Evolutionary conservation across 768 basidiomycete genomes (phyloP).

Genomic region (Podaxis pistillaris): DNA sequence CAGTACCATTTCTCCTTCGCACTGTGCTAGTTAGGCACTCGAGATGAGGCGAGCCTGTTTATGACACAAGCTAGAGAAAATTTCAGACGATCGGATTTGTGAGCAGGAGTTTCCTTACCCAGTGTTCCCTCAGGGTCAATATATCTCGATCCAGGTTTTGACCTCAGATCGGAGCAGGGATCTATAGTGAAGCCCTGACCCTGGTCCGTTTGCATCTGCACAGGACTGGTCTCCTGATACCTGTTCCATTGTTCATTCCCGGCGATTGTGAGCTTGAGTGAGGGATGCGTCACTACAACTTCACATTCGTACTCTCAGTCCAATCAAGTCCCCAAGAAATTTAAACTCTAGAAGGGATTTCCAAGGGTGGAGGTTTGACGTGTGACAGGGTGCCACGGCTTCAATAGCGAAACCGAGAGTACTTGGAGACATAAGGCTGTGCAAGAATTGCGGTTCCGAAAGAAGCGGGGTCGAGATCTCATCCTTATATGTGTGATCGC

Average conservation of each 20-base stretch:
- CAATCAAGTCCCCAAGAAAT: not conserved
- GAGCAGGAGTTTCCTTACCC: conserved; percentile 12
- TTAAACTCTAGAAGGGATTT: not conserved
- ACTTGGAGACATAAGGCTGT: conserved; percentile 12
- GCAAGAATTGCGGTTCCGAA: conserved; percentile 25
- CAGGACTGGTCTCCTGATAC: not conserved
- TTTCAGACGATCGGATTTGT: conserved; percentile 10
- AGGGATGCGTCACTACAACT: not conserved
- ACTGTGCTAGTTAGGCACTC: too few species aligned
- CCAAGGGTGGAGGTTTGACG: not conserved
- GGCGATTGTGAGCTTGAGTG: not conserved
- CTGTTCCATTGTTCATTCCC: not conserved
- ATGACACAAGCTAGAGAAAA: not conserved
- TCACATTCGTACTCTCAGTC: not conserved
- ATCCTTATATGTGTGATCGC: not conserved
- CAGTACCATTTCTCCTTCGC: not conserved
- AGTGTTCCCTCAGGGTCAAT: conserved; percentile 8
- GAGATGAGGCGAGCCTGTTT: not conserved
- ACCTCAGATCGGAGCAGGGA: conserved; percentile 7
- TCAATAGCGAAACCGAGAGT: conserved; percentile 9
- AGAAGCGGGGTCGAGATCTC: conserved; percentile 20
- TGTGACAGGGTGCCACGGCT: conserved; percentile 11
- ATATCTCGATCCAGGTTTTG: conserved; percentile 5
- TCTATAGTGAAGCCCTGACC: conserved; percentile 11
- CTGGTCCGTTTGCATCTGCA: conserved; percentile 12